Percentiles rank a stretch among this genome's conserved stretches.
Conservation (phyloP, 2,329 filamentous ascomycete genomes). For the Graphium sp. region DNA sequence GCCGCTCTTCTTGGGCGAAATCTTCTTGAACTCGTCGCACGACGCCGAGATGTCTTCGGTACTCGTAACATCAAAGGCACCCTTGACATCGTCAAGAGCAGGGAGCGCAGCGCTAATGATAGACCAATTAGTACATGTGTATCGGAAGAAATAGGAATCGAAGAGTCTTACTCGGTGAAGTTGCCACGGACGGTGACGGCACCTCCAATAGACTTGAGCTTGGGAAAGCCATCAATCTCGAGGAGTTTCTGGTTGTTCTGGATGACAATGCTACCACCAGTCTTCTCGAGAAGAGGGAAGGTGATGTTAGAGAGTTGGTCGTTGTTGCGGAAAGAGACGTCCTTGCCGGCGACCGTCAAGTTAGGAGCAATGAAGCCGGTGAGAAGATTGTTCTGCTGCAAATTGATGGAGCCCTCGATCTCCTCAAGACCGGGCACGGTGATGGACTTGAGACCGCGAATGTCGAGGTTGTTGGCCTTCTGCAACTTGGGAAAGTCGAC, state of each 20-base stretch:
- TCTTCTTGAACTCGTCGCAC: constrained; percentile 35
- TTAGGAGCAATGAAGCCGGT: constrained; percentile 45
- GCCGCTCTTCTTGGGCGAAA: constrained; percentile 17
- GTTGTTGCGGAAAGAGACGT: constrained; percentile 49
- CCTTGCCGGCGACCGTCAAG: constrained; percentile 47
- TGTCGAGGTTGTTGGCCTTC: constrained; percentile 31
- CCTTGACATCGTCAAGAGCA: constrained; percentile 47
- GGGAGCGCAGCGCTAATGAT: constrained; percentile 52
- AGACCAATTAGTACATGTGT: constrained; percentile 1
- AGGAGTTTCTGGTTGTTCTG: constrained; percentile 74
- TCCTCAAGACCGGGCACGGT: constrained; percentile 53
- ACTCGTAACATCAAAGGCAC: constrained; percentile 53
- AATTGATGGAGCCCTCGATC: constrained; percentile 66
- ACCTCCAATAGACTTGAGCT: constrained; percentile 55
- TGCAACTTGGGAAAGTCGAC: constrained; percentile 64
- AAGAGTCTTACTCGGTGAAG: constrained; percentile 56
- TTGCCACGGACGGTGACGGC: constrained; percentile 73
- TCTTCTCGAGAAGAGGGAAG: constrained; percentile 47
- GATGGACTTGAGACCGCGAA: constrained; percentile 62
- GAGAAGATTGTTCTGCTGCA: constrained; percentile 63
- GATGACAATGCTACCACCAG: constrained; percentile 69
- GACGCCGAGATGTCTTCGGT: constrained; percentile 41
- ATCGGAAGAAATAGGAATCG: not conserved
- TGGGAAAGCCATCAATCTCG: constrained; percentile 48
- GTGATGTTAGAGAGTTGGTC: constrained; percentile 53